Evolutionary conservation across 2,329 filamentous ascomycete genomes (phyloP).

Genomic region (Bipolaris sorokiniana): DNA sequence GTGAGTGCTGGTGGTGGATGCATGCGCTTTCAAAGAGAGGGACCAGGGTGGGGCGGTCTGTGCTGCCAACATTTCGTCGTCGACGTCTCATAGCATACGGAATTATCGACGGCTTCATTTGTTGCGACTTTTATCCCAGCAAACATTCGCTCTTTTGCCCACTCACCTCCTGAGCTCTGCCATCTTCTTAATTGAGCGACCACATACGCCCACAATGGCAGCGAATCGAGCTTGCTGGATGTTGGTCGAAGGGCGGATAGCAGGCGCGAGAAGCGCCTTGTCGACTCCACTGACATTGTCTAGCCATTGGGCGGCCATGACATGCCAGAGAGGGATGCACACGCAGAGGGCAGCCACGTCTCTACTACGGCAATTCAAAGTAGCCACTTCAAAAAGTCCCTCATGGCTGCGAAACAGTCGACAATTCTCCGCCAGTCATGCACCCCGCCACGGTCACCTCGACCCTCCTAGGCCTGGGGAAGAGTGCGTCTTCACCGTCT

Average conservation of each 20-base stretch:
- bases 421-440: conserved; percentile 69
- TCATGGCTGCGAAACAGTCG: conserved; percentile 36
- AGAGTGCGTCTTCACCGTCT: conserved; percentile 67
- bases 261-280: conserved; percentile 18
- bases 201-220: conserved; percentile 17
- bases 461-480: conserved; percentile 85
- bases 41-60: conserved; percentile 8
- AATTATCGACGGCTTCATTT: conserved; percentile 17
- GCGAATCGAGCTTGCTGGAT: conserved; percentile 17
- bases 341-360: neutral
- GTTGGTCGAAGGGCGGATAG: conserved; percentile 6
- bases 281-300: conserved; percentile 23
- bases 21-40: conserved; percentile 12
- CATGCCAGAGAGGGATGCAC: neutral
- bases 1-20: conserved; percentile 13
- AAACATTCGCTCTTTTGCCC: conserved; percentile 7
- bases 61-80: conserved; percentile 16
- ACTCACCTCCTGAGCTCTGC: neutral
- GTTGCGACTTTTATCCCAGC: conserved; percentile 5
- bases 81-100: conserved; percentile 25
- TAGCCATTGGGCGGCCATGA: conserved; percentile 23
- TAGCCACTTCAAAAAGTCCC: conserved; percentile 6
- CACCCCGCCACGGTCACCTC: conserved; percentile 75
- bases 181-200: neutral
- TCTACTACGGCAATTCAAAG: neutral